These are phyloP conservation scores for Capsaspora owczarzaki DNA, from an alignment of 78 protist genomes.

Conservation along the genomic window DNA sequence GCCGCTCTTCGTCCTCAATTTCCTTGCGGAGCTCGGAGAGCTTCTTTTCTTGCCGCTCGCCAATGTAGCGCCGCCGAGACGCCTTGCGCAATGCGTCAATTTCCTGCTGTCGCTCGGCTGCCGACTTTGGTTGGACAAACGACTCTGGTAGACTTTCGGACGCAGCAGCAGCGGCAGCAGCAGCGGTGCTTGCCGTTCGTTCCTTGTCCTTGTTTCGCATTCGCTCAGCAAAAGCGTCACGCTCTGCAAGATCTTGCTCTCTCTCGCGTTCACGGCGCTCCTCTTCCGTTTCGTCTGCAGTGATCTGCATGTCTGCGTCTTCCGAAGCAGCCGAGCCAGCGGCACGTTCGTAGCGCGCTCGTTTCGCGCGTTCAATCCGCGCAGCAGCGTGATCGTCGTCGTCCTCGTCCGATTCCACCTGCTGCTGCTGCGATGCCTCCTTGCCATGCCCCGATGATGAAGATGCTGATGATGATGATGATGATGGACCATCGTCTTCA, in stretches of 20 bases:
- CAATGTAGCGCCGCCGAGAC: not conserved
- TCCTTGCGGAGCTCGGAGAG: constrained; percentile 17
- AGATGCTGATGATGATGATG: not conserved
- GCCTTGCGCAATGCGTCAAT: not conserved
- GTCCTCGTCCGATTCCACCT: not conserved
- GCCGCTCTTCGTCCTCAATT: constrained; percentile 48
- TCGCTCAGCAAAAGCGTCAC: constrained; percentile 43
- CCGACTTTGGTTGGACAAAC: not conserved
- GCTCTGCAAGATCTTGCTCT: constrained; percentile 11
- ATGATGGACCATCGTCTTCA: constrained; percentile 13
- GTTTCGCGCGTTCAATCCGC: too few relatives aligned
- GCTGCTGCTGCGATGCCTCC: not conserved
- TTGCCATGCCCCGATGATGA: not conserved
- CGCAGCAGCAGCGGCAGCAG: not conserved
- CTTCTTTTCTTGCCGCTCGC: not conserved
- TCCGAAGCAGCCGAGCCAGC: not conserved
- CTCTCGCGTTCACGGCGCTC: constrained; percentile 5
- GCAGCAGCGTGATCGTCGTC: not conserved
- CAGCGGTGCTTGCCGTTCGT: not conserved
- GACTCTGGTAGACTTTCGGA: too few relatives aligned
- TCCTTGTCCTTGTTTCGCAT: constrained; percentile 20
- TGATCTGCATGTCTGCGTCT: not conserved
- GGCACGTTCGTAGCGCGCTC: not conserved
- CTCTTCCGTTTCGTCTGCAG: not conserved
- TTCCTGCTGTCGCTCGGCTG: not conserved